Conservation (phyloP, 345 rosid genomes). For the Arabidopsis thaliana region DNA sequence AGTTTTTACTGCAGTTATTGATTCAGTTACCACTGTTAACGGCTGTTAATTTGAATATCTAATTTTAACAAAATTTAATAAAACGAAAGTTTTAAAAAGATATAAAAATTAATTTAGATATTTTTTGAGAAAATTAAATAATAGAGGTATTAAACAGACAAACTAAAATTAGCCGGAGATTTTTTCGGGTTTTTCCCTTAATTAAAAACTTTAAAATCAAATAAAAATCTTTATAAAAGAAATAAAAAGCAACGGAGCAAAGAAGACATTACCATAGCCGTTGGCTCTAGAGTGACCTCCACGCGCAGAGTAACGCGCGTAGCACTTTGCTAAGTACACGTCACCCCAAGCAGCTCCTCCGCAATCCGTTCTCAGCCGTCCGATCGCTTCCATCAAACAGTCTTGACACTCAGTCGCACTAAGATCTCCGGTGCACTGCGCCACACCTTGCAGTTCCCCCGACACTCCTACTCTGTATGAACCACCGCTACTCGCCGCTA, state of each 20-base stretch:
- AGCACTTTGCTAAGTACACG: slow-evolving; percentile 87
- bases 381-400: slow-evolving; percentile 79
- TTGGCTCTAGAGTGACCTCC: slow-evolving; percentile 57
- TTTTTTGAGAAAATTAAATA: no score
- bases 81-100: no score
- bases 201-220: not conserved
- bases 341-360: slow-evolving; percentile 71
- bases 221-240: not conserved
- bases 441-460: slow-evolving; percentile 59
- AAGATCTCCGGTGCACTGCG: slow-evolving; percentile 86
- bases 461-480: slow-evolving; percentile 62
- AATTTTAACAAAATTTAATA: no score
- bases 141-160: no score
- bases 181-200: not conserved
- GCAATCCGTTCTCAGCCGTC: slow-evolving; percentile 65
- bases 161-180: no score
- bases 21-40: no score
- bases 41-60: no score
- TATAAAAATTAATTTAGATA: no score
- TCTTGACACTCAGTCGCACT: slow-evolving; percentile 78
- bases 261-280: slow-evolving; percentile 34
- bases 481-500: slow-evolving; percentile 52
- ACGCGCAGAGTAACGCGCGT: slow-evolving; percentile 64
- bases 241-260: not conserved
- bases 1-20: no score